Conservation (phyloP, 2,329 filamentous ascomycete genomes). For the Aspergillus ustus region DNA sequence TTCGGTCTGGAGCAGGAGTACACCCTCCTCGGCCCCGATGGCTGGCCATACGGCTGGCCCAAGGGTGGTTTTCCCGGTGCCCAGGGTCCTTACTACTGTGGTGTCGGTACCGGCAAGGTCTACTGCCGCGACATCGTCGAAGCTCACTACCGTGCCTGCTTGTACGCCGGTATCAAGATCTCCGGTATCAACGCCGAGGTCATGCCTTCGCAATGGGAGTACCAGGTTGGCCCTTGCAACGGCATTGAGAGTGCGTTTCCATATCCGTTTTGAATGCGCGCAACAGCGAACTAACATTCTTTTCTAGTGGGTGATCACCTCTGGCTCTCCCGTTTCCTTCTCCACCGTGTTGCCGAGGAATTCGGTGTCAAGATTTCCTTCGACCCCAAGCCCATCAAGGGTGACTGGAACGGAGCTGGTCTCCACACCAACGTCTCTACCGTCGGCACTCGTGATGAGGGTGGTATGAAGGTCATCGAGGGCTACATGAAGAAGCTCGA, state of each 20-base stretch:
- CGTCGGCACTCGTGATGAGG: constrained; percentile 83
- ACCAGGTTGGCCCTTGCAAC: constrained; percentile 88
- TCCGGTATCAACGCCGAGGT: constrained; percentile 99
- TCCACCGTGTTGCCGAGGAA: constrained; percentile 90
- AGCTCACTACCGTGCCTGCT: constrained; percentile 86
- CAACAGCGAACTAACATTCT: constrained; percentile 21
- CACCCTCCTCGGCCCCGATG: constrained; percentile 83
- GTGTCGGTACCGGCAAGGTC: constrained; percentile 95
- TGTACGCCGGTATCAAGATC: constrained; percentile 90
- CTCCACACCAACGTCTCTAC: constrained; percentile 95
- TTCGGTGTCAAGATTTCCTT: constrained; percentile 96
- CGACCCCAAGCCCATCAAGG: constrained; percentile 91
- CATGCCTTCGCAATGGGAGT: constrained; percentile 98
- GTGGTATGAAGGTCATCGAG: constrained; percentile 96
- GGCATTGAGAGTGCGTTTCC: constrained; percentile 77
- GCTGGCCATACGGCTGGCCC: constrained; percentile 92
- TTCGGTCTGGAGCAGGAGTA: constrained; percentile 99
- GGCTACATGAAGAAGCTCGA: constrained; percentile 82
- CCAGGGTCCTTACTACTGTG: constrained; percentile 96
- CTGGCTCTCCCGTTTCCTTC: constrained; percentile 89
- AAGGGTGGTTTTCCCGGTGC: constrained; percentile 86
- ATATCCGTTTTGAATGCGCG: neutral
- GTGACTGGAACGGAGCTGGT: constrained; percentile 96
- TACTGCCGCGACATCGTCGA: constrained; percentile 98
- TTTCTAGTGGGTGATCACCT: constrained; percentile 86